Conservation (phyloP, 768 basidiomycete genomes). For the Naganishia onofrii region DNA sequence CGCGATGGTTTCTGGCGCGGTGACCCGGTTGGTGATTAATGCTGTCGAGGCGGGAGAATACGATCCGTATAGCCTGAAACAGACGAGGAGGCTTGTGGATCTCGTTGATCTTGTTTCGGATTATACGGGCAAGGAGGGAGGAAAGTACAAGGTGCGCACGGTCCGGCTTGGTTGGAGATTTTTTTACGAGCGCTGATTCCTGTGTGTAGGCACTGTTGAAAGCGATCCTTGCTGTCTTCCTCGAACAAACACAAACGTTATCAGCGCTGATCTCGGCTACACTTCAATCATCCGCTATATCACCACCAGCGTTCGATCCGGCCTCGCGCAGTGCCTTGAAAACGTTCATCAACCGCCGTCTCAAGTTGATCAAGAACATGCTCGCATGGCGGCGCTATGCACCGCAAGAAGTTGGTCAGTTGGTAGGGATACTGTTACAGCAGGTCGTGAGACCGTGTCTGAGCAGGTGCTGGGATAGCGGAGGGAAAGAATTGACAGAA, state of each 20-base stretch:
- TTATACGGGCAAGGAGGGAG: constrained; percentile 61
- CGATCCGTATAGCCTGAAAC: constrained; percentile 71
- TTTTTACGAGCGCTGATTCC: constrained; percentile 19
- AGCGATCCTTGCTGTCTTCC: constrained; percentile 58
- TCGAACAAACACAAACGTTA: constrained; percentile 56
- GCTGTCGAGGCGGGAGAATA: constrained; percentile 74
- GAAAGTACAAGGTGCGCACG: constrained; percentile 54
- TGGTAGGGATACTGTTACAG: constrained; percentile 62
- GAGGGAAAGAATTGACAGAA: constrained; percentile 65
- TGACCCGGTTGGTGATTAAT: constrained; percentile 72
- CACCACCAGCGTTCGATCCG: constrained; percentile 66
- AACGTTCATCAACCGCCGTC: constrained; percentile 65
- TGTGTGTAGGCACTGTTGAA: constrained; percentile 57
- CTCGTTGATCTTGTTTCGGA: constrained; percentile 76
- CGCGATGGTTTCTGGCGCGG: constrained; percentile 78
- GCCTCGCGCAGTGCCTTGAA: constrained; percentile 68
- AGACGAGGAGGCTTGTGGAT: constrained; percentile 66
- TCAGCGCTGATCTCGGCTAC: constrained; percentile 40
- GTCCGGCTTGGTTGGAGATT: not conserved
- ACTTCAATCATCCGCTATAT: constrained; percentile 35
- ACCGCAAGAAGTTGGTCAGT: constrained; percentile 60
- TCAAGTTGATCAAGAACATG: constrained; percentile 72
- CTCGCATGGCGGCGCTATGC: constrained; percentile 73
- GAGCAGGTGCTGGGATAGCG: constrained; percentile 79
- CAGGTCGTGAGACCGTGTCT: constrained; percentile 66